Conservation (phyloP, 257 asterid species). For the Solanum bukasovii region DNA sequence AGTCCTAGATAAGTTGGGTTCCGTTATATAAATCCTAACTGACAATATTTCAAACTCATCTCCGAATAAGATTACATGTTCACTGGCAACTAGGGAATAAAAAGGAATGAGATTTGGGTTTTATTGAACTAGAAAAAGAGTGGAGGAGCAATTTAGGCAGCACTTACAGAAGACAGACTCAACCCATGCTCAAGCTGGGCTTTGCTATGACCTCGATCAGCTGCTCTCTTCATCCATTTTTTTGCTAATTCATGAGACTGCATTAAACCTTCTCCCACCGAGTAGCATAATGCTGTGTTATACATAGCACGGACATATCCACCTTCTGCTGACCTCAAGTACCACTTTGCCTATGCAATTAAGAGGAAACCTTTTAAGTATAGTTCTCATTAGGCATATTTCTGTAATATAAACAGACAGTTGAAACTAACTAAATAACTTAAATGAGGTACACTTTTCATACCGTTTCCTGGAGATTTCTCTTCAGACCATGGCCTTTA, state of each 20-base stretch:
- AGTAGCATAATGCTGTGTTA: slow-evolving; percentile 72
- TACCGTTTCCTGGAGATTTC: slow-evolving; percentile 69
- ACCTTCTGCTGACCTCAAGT: slow-evolving; percentile 77
- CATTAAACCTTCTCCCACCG: slow-evolving; percentile 60
- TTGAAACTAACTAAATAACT: background rate
- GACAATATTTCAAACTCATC: background rate
- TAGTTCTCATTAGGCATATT: background rate
- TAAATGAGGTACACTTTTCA: background rate
- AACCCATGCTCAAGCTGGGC: slow-evolving; percentile 86
- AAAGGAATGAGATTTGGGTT: background rate
- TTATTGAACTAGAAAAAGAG: background rate
- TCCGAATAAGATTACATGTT: background rate
- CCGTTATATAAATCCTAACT: background rate
- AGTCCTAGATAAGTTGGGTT: background rate
- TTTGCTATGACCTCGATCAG: slow-evolving; percentile 87
- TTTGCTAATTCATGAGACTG: slow-evolving; percentile 57
- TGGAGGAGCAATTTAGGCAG: background rate
- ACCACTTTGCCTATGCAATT: slow-evolving; percentile 66
- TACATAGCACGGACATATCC: slow-evolving; percentile 96
- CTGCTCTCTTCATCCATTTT: slow-evolving; percentile 95
- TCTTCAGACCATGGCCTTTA: slow-evolving; percentile 53
- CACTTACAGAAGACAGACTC: slow-evolving; percentile 66
- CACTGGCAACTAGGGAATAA: background rate
- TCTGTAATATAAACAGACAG: background rate
- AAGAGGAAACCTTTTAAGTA: background rate